phyloP scores from a whole-genome alignment of 1,139 yeast genomes.

The Taphrina sp. region DNA sequence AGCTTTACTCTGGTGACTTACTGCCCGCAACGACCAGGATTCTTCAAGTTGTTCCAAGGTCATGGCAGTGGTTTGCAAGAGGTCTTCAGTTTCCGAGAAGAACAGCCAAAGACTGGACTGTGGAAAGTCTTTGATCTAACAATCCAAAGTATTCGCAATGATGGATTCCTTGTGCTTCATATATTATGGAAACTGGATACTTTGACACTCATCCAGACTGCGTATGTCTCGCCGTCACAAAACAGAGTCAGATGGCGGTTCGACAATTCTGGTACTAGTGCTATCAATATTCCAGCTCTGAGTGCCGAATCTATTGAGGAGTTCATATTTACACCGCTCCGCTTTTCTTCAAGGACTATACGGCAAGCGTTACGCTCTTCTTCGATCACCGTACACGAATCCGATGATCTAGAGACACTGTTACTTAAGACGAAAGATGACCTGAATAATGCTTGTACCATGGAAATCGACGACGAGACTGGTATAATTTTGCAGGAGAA shows the following conservation, averaged over 20 bases:
- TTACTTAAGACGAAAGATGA: background rate
- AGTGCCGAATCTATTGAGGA: conserved; percentile 1
- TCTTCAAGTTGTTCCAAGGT: conserved; percentile 23
- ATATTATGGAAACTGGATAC: conserved; percentile 28
- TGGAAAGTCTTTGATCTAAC: conserved; percentile 22
- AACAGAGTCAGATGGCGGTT: conserved; percentile 10
- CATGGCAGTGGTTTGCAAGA: conserved; percentile 15
- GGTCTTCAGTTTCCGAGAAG: conserved; percentile 3
- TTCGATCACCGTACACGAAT: background rate
- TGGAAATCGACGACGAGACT: conserved; percentile 18
- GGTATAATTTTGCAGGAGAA: conserved; percentile 11
- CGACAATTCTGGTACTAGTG: background rate
- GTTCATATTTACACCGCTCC: conserved; percentile 15
- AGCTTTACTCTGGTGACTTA: conserved; percentile 20
- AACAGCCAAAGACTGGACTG: conserved; percentile 18
- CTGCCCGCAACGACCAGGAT: conserved; percentile 29
- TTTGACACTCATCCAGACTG: conserved; percentile 19
- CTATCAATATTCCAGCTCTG: background rate
- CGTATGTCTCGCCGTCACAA: background rate
- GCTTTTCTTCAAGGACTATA: background rate
- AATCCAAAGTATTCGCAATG: background rate
- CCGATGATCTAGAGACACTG: background rate
- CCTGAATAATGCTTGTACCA: background rate
- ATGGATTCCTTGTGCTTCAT: conserved; percentile 10
- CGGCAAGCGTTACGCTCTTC: conserved; percentile 1